Conservation (phyloP, 164 flowering plant genomes). For the Annona squamosa region DNA sequence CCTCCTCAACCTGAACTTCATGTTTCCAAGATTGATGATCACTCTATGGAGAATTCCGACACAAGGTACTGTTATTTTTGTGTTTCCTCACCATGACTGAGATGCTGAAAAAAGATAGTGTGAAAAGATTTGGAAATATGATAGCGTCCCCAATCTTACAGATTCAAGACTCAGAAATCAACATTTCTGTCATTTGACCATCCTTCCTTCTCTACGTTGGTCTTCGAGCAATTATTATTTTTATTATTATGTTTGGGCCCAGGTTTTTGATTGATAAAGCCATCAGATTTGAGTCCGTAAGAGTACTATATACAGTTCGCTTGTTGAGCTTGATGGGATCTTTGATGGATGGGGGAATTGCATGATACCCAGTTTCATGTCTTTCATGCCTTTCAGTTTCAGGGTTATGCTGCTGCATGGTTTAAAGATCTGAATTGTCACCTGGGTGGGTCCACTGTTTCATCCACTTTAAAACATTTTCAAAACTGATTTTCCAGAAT, state of each 20-base stretch:
- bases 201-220: too few relatives aligned
- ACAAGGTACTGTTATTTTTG: slow-evolving; percentile 18
- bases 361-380: background rate
- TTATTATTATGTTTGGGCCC: too few relatives aligned
- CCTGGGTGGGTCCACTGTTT: background rate
- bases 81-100: background rate
- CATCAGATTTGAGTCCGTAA: too few relatives aligned
- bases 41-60: slow-evolving; percentile 12
- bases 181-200: too few relatives aligned
- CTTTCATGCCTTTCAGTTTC: background rate
- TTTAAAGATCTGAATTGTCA: background rate
- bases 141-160: too few relatives aligned
- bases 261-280: too few relatives aligned
- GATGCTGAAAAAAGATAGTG: background rate
- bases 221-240: too few relatives aligned
- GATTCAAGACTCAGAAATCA: too few relatives aligned
- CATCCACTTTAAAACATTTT: background rate
- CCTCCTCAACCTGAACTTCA: slow-evolving; percentile 12
- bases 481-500: background rate
- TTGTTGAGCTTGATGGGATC: too few relatives aligned
- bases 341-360: too few relatives aligned
- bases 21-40: slow-evolving; percentile 12
- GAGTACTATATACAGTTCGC: too few relatives aligned
- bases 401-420: background rate
- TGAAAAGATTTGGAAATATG: too few relatives aligned